These are phyloP conservation scores for Papiliotrema terrestris DNA, from an alignment of 1,284 basidiomycete species.

Conservation along the genomic window DNA sequence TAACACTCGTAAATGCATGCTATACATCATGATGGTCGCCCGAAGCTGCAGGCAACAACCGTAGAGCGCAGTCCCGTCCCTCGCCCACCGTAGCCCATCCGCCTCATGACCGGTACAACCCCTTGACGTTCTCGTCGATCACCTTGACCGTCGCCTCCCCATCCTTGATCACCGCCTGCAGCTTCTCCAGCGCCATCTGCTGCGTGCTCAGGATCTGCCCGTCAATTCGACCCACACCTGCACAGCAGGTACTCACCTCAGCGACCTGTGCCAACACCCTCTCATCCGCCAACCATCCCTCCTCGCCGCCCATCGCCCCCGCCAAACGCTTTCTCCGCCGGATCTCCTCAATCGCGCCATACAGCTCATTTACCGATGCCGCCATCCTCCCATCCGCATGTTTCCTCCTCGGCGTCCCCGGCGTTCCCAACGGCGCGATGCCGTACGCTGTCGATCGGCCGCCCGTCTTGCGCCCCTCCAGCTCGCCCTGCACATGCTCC, in stretches of 20 bases:
- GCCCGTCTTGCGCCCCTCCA: slow-evolving; percentile 53
- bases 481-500: slow-evolving; percentile 71
- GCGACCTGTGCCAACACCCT: slow-evolving; percentile 72
- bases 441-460: neutral
- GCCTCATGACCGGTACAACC: too few relatives aligned
- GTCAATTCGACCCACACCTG: neutral
- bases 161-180: slow-evolving; percentile 68
- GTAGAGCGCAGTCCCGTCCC: too few relatives aligned
- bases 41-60: too few relatives aligned
- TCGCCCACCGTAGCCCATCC: too few relatives aligned
- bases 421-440: slow-evolving; percentile 1
- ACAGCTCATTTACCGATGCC: slow-evolving; percentile 72
- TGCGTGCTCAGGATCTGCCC: slow-evolving; percentile 69
- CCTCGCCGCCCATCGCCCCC: slow-evolving; percentile 41
- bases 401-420: slow-evolving; percentile 23
- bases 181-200: slow-evolving; percentile 72
- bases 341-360: slow-evolving; percentile 78
- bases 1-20: too few relatives aligned
- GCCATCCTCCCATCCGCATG: slow-evolving; percentile 49
- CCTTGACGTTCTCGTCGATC: slow-evolving; percentile 57
- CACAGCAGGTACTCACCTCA: slow-evolving; percentile 54
- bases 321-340: slow-evolving; percentile 45
- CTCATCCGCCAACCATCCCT: slow-evolving; percentile 78
- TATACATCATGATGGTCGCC: too few relatives aligned
- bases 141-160: slow-evolving; percentile 48